These are phyloP conservation scores for Cyberlindnera samutprakarnensis DNA, from an alignment of 805 yeast species.

Conservation along the genomic window DNA sequence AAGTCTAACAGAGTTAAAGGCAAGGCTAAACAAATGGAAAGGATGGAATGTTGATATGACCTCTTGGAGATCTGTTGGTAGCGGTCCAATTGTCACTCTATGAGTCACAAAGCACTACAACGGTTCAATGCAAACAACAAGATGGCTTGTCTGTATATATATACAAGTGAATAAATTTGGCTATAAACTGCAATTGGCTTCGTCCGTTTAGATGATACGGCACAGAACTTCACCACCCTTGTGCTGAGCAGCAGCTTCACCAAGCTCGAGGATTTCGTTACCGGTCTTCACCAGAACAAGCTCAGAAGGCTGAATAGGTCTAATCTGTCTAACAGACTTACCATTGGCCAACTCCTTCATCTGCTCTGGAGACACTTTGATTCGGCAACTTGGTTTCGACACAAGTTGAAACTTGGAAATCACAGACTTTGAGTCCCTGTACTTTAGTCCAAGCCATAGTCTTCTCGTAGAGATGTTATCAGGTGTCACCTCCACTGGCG, in stretches of 20 bases:
- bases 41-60: slow-evolving; percentile 87
- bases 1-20: slow-evolving; percentile 44
- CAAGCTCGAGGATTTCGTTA: slow-evolving; percentile 57
- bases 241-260: slow-evolving; percentile 75
- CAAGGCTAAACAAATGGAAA: slow-evolving; percentile 63
- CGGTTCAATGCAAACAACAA: no score
- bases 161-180: no score
- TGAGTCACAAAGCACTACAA: no score
- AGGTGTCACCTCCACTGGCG: slow-evolving; percentile 71
- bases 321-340: slow-evolving; percentile 59
- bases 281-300: slow-evolving; percentile 57
- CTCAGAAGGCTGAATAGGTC: slow-evolving; percentile 87
- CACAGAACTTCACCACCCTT: slow-evolving; percentile 75
- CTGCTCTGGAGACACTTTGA: slow-evolving; percentile 55
- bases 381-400: slow-evolving; percentile 79
- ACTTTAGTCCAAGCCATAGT: slow-evolving; percentile 88
- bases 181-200: no score
- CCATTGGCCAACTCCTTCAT: slow-evolving; percentile 73
- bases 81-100: slow-evolving; percentile 51
- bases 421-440: slow-evolving; percentile 74
- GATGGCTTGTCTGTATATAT: no score
- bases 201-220: slow-evolving; percentile 47
- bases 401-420: slow-evolving; percentile 63
- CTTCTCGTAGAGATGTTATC: slow-evolving; percentile 82
- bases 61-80: slow-evolving; percentile 65